A percentile compares a stretch with the other conserved stretches of the same genome.
Conservation (phyloP, 257 asterid species). For the Scutellaria minor region DNA sequence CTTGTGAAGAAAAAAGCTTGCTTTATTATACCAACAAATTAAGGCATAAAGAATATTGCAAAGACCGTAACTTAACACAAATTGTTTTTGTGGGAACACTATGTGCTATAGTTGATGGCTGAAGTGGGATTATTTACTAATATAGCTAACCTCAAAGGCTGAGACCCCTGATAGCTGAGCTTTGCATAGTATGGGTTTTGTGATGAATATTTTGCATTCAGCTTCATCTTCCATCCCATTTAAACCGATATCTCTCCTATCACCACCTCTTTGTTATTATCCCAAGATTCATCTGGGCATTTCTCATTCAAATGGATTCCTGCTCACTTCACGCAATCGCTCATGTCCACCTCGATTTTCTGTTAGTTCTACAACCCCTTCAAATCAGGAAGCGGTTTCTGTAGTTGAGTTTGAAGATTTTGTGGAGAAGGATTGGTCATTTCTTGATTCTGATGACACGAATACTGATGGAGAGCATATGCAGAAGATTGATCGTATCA, state of each 20-base stretch:
- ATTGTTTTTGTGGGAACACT: too few relatives aligned
- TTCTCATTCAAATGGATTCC: constrained; percentile 35
- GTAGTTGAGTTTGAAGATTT: constrained; percentile 61
- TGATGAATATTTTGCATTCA: constrained; percentile 43
- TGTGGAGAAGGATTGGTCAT: constrained; percentile 80
- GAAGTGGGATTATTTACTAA: not conserved
- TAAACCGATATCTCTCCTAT: constrained; percentile 35
- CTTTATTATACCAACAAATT: not conserved
- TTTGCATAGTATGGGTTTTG: constrained; percentile 11
- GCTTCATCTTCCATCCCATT: constrained; percentile 41
- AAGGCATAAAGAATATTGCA: too few relatives aligned
- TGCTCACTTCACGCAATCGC: constrained; percentile 17
- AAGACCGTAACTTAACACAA: too few relatives aligned
- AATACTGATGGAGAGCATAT: constrained; percentile 47
- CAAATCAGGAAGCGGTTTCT: constrained; percentile 51
- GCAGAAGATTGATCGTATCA: constrained; percentile 55
- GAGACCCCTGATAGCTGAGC: constrained; percentile 28
- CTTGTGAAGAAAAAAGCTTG: not conserved
- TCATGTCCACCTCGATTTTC: constrained; percentile 32
- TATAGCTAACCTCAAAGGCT: constrained; percentile 16
- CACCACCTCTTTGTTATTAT: constrained; percentile 24
- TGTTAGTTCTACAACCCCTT: constrained; percentile 38
- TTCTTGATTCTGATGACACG: constrained; percentile 71
- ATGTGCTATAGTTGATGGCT: constrained; percentile 14
- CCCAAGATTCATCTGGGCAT: constrained; percentile 26